A percentile compares a stretch with the other conserved stretches of the same genome.
Conservation (phyloP, 202 grass and related monocot species). For the Digitaria exilis region DNA sequence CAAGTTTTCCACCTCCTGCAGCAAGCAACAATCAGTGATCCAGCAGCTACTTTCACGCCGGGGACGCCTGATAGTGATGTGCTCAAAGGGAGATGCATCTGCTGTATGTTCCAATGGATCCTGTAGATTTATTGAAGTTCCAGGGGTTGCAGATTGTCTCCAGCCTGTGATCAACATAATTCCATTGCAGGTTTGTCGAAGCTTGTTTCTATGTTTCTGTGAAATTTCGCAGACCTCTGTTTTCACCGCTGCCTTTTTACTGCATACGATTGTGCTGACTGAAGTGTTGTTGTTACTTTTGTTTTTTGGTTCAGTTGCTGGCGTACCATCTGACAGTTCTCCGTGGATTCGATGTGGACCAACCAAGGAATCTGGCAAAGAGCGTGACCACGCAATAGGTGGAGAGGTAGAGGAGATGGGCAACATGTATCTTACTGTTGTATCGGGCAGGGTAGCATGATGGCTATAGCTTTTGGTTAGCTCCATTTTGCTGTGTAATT, state of each 20-base stretch:
- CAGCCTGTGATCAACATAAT: slow-evolving; percentile 86
- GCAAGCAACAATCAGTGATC: slow-evolving; percentile 92
- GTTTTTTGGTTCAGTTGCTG: slow-evolving; percentile 78
- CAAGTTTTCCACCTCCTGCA: slow-evolving; percentile 26
- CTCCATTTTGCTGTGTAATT: background rate
- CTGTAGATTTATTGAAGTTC: slow-evolving; percentile 80
- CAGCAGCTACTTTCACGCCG: slow-evolving; percentile 88
- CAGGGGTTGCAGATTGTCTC: slow-evolving; percentile 69
- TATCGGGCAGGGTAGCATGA: background rate
- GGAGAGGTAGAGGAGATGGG: too few species aligned
- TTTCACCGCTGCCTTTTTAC: background rate
- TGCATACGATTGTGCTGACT: background rate
- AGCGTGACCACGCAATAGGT: slow-evolving; percentile 82
- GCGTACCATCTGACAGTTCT: slow-evolving; percentile 93
- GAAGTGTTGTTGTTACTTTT: background rate
- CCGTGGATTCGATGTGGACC: slow-evolving; percentile 83
- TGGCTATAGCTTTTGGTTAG: background rate
- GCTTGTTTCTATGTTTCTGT: background rate
- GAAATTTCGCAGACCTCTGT: background rate
- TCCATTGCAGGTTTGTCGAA: slow-evolving; percentile 70
- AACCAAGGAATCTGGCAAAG: slow-evolving; percentile 96
- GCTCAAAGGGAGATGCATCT: slow-evolving; percentile 63
- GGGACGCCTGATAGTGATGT: slow-evolving; percentile 78
- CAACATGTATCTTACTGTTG: background rate
- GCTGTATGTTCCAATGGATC: slow-evolving; percentile 60